Evolutionary conservation across 23 red algal species (phyloP), one percentile per base, ranked within the genome.

Genomic region (Pyropia yezoensis): DNA sequence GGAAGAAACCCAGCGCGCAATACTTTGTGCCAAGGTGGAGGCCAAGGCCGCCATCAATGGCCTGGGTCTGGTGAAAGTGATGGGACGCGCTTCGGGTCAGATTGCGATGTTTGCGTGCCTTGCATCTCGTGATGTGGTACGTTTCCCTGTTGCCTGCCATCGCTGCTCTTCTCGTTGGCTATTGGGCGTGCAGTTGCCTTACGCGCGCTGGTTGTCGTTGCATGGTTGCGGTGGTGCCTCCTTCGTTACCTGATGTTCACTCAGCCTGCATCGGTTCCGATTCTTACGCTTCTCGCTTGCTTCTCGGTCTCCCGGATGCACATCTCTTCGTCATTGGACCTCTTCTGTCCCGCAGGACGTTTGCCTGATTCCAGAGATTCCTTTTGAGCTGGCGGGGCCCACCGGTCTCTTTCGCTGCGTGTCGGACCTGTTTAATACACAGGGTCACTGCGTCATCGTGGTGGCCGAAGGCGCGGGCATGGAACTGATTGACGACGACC

Each of bases 51-150:
- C 83, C 66, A 76, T 80, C 59, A 96, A 96, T 52, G 92, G 92
- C 62, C 85, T 96, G 39, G 92, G 92, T 5, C 70, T 96, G 1
- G 92, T 96, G 50, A 80, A 88, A 60, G 47, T 96, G 65, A 96
- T 96, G 92, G 92, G 92, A 14, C 68, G 92, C 32, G 76, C 89
- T 72, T 90, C 85, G 0, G 92, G 92, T 16, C 77, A 88, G 55
- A 96, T 96, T 50, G 83, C 83, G n/a, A 85, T 96, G 77, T 89
- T 88, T 63, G 84, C 92, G 18, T 75, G 84, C 14, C 77, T 96
- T 15, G 85, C 92, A 0, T 80, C 65, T 19, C 80, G 92, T 45
- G 92, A 96, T 52, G 92, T 96, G 25, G 39, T 47, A 47, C 39
- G 39, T 47, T 47, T 47, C 39, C 39, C 9, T n/a, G 6, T 47